Evolutionary conservation across 1,284 basidiomycete genomes (phyloP).

Genomic region (Kalmanozyma brasiliensis): DNA sequence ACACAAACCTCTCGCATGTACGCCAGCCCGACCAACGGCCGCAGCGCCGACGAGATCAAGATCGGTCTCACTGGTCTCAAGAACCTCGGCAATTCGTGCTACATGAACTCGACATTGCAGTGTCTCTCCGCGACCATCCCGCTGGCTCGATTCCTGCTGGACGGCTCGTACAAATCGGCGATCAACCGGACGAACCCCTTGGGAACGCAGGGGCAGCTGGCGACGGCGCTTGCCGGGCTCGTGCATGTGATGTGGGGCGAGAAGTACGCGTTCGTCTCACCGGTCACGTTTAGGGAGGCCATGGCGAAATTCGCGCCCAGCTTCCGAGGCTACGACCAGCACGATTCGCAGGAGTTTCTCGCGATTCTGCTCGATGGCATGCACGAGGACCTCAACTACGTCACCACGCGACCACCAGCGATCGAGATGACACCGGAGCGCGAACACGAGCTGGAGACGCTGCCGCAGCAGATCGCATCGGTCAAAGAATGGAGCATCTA

Average conservation of each 20-base stretch:
- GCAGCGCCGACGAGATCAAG: constrained; percentile 50
- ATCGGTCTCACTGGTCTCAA: constrained; percentile 65
- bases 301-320: constrained; percentile 59
- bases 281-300: constrained; percentile 84
- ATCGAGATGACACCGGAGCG: constrained; percentile 61
- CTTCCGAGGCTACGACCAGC: constrained; percentile 63
- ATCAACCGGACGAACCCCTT: constrained; percentile 89
- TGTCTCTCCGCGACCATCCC: constrained; percentile 65
- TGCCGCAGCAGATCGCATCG: constrained; percentile 76
- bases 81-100: constrained; percentile 68
- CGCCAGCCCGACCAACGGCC: constrained; percentile 25
- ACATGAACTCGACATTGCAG: constrained; percentile 68
- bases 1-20: constrained; percentile 42
- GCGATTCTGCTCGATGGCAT: constrained; percentile 56
- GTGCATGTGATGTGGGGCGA: constrained; percentile 89
- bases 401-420: constrained; percentile 51
- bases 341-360: constrained; percentile 58
- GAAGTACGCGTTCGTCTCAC: constrained; percentile 83
- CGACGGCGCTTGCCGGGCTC: constrained; percentile 83
- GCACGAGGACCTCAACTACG: constrained; percentile 56
- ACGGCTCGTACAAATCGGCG: constrained; percentile 82
- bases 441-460: constrained; percentile 71
- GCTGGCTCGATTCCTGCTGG: constrained; percentile 61
- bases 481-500: constrained; percentile 61
- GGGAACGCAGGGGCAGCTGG: constrained; percentile 87